A percentile compares a stretch with the other conserved stretches of the same genome.
phyloP scores from a whole-genome alignment of 192 early-diverging fungal species.

The Backusella liffmaniae region DNA sequence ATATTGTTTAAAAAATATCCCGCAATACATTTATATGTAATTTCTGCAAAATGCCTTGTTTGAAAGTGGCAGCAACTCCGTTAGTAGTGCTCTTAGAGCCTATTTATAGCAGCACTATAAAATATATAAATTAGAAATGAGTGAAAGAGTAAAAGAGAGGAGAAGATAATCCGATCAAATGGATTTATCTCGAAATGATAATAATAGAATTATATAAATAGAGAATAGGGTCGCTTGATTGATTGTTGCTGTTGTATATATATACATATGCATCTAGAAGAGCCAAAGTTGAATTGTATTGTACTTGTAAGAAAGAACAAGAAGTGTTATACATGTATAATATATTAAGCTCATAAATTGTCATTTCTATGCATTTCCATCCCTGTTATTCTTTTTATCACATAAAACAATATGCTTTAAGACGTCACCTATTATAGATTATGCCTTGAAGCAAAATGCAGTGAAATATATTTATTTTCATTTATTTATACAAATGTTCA shows the following conservation, averaged over 20 bases:
- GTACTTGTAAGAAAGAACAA: background rate
- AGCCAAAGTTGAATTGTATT: background rate
- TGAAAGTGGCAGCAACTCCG: background rate
- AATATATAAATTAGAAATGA: background rate
- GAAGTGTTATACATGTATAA: background rate
- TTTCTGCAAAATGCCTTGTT: background rate
- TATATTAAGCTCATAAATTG: background rate
- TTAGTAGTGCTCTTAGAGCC: background rate
- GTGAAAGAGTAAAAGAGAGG: background rate
- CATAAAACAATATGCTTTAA: background rate
- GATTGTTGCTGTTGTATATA: background rate
- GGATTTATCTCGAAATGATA: background rate
- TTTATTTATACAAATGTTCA: background rate
- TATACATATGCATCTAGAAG: background rate
- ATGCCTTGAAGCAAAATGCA: background rate
- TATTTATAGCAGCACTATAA: background rate
- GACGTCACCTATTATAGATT: background rate
- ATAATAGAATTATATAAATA: conserved; percentile 1
- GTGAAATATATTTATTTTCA: background rate
- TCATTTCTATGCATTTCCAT: background rate
- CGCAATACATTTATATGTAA: background rate
- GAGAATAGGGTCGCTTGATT: background rate
- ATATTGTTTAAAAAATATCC: background rate
- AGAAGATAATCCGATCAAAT: background rate
- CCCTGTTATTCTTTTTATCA: background rate